A percentile compares a stretch with the other conserved stretches of the same genome.
phyloP scores from a whole-genome alignment of 805 yeast species.

The Wickerhamiella spandovensis region DNA sequence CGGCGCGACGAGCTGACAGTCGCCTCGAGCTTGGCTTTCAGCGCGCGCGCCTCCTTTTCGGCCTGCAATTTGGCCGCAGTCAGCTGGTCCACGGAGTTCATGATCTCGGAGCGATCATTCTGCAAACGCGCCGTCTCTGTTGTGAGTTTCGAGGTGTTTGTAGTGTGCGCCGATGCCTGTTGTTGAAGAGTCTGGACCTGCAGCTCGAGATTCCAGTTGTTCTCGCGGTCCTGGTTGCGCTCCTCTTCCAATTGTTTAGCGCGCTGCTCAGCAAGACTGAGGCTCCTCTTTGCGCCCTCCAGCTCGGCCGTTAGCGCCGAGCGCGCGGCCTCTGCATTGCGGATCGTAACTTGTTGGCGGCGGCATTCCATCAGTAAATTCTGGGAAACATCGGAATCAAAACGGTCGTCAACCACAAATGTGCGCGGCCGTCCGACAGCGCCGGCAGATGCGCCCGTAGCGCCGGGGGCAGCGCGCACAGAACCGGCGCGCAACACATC shows the following conservation, averaged over 20 bases:
- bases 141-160: constrained; percentile 16
- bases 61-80: constrained; percentile 15
- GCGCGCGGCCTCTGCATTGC: constrained; percentile 12
- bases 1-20: constrained; percentile 15
- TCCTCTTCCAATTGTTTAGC: constrained; percentile 6
- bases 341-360: constrained; percentile 17
- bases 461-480: not conserved
- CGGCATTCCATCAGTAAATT: constrained; percentile 24
- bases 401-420: constrained; percentile 6
- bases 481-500: not conserved
- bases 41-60: constrained; percentile 9
- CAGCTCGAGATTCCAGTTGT: constrained; percentile 26
- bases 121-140: constrained; percentile 18
- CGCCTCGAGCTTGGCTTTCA: constrained; percentile 14
- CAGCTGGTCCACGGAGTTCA: constrained; percentile 19
- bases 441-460: not conserved
- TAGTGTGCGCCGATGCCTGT: constrained; percentile 9
- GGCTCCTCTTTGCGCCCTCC: constrained; percentile 10
- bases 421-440: not conserved
- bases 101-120: constrained; percentile 14
- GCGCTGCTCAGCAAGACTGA: constrained; percentile 13
- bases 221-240: constrained; percentile 17
- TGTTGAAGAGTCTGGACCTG: constrained; percentile 16
- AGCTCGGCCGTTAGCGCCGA: not conserved
- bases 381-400: constrained; percentile 24